These are phyloP conservation scores for Immersiella caudata DNA, from an alignment of 495 filamentous ascomycete species.

Conservation along the genomic window DNA sequence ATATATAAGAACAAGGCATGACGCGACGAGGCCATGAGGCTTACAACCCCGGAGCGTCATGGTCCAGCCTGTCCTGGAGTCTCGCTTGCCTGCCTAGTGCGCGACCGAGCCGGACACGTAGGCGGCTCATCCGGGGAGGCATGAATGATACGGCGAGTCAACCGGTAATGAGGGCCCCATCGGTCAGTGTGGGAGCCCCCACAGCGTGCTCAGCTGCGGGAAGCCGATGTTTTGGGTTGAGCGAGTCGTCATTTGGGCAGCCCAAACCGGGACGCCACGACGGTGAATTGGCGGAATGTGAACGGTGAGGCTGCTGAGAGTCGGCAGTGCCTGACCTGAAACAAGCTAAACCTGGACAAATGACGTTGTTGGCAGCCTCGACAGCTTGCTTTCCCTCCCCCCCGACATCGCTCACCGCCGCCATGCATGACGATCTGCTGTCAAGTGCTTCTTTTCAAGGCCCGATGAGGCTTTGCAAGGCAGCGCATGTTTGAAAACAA, in stretches of 20 bases:
- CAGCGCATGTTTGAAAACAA: slow-evolving; percentile 8
- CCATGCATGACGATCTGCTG: slow-evolving; percentile 10
- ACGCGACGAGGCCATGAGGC: slow-evolving; percentile 13
- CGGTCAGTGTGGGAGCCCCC: background rate
- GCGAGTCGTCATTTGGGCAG: slow-evolving; percentile 11
- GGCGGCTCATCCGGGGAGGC: background rate
- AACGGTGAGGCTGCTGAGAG: slow-evolving; percentile 13
- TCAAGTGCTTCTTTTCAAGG: slow-evolving; percentile 3
- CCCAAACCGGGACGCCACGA: background rate
- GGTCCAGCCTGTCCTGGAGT: slow-evolving; percentile 2
- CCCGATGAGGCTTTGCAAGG: slow-evolving; percentile 1
- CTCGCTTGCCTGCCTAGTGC: background rate
- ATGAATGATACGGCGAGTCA: slow-evolving; percentile 10
- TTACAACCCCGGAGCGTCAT: slow-evolving; percentile 11
- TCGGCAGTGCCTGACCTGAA: slow-evolving; percentile 21
- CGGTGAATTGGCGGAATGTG: slow-evolving; percentile 18
- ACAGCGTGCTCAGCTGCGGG: background rate
- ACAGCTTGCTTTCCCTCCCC: background rate
- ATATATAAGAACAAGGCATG: slow-evolving; percentile 16
- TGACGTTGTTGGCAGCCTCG: slow-evolving; percentile 4
- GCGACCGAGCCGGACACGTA: background rate
- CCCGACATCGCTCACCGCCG: background rate
- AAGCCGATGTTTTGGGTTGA: slow-evolving; percentile 6
- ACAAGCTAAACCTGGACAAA: slow-evolving; percentile 19
- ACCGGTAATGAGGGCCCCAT: slow-evolving; percentile 1